A percentile compares a stretch with the other conserved stretches of the same genome.
Conservation (phyloP, 1,284 basidiomycete genomes). For the Cutaneotrichosporon curvatum region DNA sequence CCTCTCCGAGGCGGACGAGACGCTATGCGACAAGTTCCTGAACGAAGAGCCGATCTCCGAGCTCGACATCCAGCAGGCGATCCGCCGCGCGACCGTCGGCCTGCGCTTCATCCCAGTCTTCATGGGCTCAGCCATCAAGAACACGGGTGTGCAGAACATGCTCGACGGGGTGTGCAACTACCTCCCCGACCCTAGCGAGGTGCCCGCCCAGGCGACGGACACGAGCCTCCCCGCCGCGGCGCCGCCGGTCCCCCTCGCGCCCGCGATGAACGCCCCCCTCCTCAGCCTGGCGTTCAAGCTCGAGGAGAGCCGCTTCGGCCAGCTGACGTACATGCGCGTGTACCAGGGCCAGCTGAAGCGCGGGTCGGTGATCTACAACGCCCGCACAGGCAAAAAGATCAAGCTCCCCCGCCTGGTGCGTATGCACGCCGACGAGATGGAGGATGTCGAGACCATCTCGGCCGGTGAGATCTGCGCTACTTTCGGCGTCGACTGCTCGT, state of each 20-base stretch:
- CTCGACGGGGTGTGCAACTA: conserved; percentile 95
- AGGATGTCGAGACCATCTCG: conserved; percentile 90
- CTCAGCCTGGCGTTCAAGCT: conserved; percentile 98
- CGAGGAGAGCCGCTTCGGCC: conserved; percentile 94
- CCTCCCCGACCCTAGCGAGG: conserved; percentile 82
- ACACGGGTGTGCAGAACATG: conserved; percentile 89
- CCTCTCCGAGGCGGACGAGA: conserved; percentile 93
- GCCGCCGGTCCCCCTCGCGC: conserved; percentile 65
- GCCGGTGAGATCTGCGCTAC: conserved; percentile 99
- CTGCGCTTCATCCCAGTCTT: conserved; percentile 96
- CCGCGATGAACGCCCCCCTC: conserved; percentile 76
- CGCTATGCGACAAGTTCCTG: conserved; percentile 84
- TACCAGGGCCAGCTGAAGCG: conserved; percentile 91
- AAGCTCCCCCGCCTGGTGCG: conserved; percentile 95
- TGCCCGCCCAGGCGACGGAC: conserved; percentile 75
- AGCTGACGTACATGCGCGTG: conserved; percentile 98
- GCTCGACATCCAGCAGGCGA: conserved; percentile 70
- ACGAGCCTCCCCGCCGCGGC: conserved; percentile 60
- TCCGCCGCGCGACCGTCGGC: conserved; percentile 78
- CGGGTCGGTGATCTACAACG: conserved; percentile 81
- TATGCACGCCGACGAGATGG: conserved; percentile 99
- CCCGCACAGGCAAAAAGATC: conserved; percentile 91
- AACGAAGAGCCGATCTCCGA: conserved; percentile 71
- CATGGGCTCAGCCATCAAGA: conserved; percentile 95
- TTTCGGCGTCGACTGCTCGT: conserved; percentile 98